These are phyloP conservation scores for Kluyveromyces lactis DNA, from an alignment of 805 yeast species.

Conservation along the genomic window DNA sequence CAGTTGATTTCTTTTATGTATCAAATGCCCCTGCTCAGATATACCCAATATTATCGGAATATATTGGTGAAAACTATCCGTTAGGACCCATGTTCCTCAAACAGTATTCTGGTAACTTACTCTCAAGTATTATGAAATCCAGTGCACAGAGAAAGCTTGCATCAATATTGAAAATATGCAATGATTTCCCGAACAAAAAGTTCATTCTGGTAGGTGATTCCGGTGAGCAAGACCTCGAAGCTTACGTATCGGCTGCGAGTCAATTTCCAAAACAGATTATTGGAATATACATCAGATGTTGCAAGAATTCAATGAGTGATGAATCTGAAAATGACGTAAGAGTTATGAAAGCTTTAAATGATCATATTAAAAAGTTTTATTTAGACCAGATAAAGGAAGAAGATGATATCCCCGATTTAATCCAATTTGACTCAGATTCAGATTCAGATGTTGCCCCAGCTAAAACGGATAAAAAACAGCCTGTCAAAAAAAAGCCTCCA, in stretches of 20 bases:
- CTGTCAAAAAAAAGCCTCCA: conserved; percentile 7
- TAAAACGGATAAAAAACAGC: background rate
- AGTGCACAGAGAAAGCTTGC: conserved; percentile 71
- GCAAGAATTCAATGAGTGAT: conserved; percentile 59
- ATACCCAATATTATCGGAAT: conserved; percentile 38
- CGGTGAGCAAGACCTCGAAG: conserved; percentile 92
- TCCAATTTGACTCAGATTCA: conserved; percentile 29
- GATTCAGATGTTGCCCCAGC: conserved; percentile 10
- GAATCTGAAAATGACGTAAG: conserved; percentile 30
- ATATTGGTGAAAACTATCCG: conserved; percentile 45
- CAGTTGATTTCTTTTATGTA: conserved; percentile 77
- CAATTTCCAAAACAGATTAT: conserved; percentile 52
- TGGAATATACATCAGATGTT: conserved; percentile 76
- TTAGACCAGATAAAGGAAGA: background rate
- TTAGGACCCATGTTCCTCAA: conserved; percentile 78
- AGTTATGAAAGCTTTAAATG: conserved; percentile 26
- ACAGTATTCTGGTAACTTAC: conserved; percentile 73
- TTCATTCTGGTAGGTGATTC: conserved; percentile 90
- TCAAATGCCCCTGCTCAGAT: conserved; percentile 95
- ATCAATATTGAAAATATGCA: conserved; percentile 51
- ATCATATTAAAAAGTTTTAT: conserved; percentile 21
- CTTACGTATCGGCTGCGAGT: conserved; percentile 65
- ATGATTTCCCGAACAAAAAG: conserved; percentile 68
- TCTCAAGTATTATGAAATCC: conserved; percentile 80
- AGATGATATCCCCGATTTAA: conserved; percentile 18